These are phyloP conservation scores for Jaapia argillacea DNA, from an alignment of 768 basidiomycete species.

Conservation along the genomic window DNA sequence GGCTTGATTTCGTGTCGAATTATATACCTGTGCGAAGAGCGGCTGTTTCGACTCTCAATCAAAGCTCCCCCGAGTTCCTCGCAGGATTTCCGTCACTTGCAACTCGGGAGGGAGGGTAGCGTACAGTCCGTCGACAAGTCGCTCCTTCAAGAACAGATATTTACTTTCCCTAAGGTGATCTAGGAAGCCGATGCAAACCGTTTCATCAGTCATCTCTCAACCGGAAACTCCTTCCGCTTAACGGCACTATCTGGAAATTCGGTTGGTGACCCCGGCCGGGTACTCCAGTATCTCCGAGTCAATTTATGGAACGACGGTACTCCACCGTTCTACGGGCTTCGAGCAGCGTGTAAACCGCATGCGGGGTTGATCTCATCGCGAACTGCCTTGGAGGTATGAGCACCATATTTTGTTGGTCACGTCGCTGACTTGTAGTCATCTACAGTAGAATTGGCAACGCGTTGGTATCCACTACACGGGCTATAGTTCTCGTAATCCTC, in stretches of 20 bases:
- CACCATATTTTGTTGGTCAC: no score
- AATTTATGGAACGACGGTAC: no score
- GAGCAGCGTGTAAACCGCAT: no score
- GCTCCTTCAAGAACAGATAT: conserved; percentile 34
- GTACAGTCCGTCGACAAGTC: conserved; percentile 26
- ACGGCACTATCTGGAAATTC: no score
- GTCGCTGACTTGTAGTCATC: no score
- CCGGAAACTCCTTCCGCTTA: no score
- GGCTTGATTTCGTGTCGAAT: conserved; percentile 45
- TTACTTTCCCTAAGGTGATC: conserved; percentile 28
- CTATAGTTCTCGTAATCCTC: conserved; percentile 51
- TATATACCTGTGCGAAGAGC: conserved; percentile 43
- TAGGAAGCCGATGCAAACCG: conserved; percentile 26
- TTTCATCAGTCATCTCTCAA: conserved; percentile 33
- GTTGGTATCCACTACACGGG: conserved; percentile 56
- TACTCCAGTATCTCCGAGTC: no score
- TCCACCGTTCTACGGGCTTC: no score
- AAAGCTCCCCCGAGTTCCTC: conserved; percentile 45
- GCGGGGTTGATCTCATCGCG: no score
- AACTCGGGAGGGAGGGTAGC: conserved; percentile 4
- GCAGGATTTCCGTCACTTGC: conserved; percentile 25
- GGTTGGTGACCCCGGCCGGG: no score
- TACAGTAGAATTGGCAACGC: no score
- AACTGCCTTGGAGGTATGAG: no score
- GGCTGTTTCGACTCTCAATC: conserved; percentile 46